Percentiles rank a stretch among this genome's conserved stretches.
phyloP scores from a whole-genome alignment of 306 rosid genomes.

The Aeschynomene evenia region DNA sequence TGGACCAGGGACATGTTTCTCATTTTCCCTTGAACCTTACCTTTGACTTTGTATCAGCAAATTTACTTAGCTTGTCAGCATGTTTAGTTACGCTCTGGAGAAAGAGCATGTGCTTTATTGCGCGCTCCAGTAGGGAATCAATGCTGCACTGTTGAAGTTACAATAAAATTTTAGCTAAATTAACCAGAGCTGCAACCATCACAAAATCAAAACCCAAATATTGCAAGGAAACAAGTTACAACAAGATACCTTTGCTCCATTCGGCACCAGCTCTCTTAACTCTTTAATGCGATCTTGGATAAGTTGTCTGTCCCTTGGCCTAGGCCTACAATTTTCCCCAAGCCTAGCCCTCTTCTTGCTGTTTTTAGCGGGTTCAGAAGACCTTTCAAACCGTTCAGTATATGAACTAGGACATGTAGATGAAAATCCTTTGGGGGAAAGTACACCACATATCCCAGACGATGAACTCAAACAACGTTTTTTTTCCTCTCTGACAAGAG shows the following conservation, averaged over 20 bases:
- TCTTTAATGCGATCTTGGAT: slow-evolving; percentile 99
- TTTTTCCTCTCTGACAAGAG: slow-evolving; percentile 61
- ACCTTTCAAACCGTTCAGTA: slow-evolving; percentile 70
- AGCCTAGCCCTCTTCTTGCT: slow-evolving; percentile 86
- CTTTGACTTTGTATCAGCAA: slow-evolving; percentile 60
- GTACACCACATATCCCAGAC: slow-evolving; percentile 58
- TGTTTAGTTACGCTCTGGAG: slow-evolving; percentile 89
- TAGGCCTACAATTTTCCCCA: slow-evolving; percentile 88
- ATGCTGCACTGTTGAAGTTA: slow-evolving; percentile 81
- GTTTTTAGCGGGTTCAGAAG: slow-evolving; percentile 73
- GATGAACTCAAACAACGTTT: slow-evolving; percentile 73
- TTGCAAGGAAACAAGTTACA: neutral
- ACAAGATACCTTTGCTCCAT: slow-evolving; percentile 78
- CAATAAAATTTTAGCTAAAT: slow-evolving; percentile 36
- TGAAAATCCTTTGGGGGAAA: slow-evolving; percentile 76
- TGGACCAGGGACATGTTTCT: neutral
- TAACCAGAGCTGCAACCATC: slow-evolving; percentile 30
- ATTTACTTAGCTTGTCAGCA: slow-evolving; percentile 80
- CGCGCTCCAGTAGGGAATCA: slow-evolving; percentile 90
- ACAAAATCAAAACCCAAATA: slow-evolving; percentile 9
- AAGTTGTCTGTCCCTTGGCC: slow-evolving; percentile 98
- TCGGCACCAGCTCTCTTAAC: slow-evolving; percentile 87
- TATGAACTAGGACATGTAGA: slow-evolving; percentile 68
- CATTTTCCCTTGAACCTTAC: slow-evolving; percentile 19
- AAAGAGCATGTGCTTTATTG: slow-evolving; percentile 93